Evolutionary conservation across 805 yeast species (phyloP).

Genomic region (Jamesozyma lodderae): DNA sequence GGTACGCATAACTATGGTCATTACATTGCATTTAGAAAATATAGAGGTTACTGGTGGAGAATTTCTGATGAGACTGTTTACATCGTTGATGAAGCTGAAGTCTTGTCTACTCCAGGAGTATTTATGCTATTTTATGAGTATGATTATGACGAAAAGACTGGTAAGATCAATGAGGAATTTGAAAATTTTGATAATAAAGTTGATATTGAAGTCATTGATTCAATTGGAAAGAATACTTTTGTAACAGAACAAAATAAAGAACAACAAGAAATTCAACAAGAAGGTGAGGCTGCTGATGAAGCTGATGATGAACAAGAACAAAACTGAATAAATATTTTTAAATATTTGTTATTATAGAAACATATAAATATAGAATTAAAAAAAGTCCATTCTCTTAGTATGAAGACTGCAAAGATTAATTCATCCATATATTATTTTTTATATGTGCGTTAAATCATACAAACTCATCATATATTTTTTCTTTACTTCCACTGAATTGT

Average conservation of each 20-base stretch:
- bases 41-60: constrained; percentile 89
- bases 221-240: too few relatives aligned
- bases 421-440: too few relatives aligned
- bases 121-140: constrained; percentile 87
- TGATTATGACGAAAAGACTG: constrained; percentile 31
- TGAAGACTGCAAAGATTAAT: too few relatives aligned
- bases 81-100: constrained; percentile 72
- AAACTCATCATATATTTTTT: constrained; percentile 20
- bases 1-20: constrained; percentile 98
- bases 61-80: constrained; percentile 85
- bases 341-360: too few relatives aligned
- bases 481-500: constrained; percentile 16
- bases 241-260: constrained; percentile 12
- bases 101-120: constrained; percentile 72
- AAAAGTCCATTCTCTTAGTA: too few relatives aligned
- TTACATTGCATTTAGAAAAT: constrained; percentile 77
- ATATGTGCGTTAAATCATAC: constrained; percentile 17
- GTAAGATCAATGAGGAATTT: constrained; percentile 24
- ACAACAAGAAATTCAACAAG: constrained; percentile 17
- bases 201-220: constrained; percentile 8
- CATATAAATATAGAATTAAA: too few relatives aligned
- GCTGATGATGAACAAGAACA: neutral
- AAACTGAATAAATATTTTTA: too few relatives aligned
- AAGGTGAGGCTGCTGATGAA: constrained; percentile 9
- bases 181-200: constrained; percentile 11